Evolutionary conservation across 192 early-diverging fungal species (phyloP).

Genomic region (Obelidium mucronatum): DNA sequence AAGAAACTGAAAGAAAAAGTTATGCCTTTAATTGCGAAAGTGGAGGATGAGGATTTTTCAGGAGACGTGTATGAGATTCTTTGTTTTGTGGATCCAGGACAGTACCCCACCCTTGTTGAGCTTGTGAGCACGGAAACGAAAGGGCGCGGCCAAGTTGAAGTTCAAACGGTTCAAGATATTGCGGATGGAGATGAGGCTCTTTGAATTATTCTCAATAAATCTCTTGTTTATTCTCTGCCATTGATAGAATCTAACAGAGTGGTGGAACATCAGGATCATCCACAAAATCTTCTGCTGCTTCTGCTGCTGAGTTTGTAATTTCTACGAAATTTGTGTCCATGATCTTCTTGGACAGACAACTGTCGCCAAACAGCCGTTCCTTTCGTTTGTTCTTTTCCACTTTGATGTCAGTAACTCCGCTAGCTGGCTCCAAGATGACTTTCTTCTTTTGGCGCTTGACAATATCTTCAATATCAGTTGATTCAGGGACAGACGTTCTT

Average conservation of each 20-base stretch:
- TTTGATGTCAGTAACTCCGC: background rate
- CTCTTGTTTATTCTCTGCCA: background rate
- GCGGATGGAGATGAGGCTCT: conserved; percentile 50
- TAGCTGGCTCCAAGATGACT: conserved; percentile 4
- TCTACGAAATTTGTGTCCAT: conserved; percentile 15
- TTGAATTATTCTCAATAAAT: background rate
- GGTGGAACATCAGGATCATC: conserved; percentile 68
- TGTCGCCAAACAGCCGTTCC: conserved; percentile 21
- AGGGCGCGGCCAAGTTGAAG: conserved; percentile 88
- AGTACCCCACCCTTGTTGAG: conserved; percentile 85
- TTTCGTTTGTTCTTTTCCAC: conserved; percentile 31
- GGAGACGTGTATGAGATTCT: conserved; percentile 88
- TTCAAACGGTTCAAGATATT: conserved; percentile 65
- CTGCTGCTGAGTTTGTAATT: background rate
- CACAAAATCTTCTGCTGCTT: conserved; percentile 45
- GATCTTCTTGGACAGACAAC: conserved; percentile 18
- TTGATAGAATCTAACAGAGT: conserved; percentile 46
- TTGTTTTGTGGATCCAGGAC: conserved; percentile 85
- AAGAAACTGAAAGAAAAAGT: conserved; percentile 88
- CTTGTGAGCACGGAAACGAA: conserved; percentile 84
- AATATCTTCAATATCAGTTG: conserved; percentile 1
- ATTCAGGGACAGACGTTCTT: conserved; percentile 33
- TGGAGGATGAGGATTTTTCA: conserved; percentile 79
- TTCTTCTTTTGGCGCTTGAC: conserved; percentile 12
- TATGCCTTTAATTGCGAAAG: conserved; percentile 60